A percentile compares a stretch with the other conserved stretches of the same genome.
These are phyloP conservation scores for Cyanidioschyzon merolae DNA, from an alignment of 23 red algal genomes.

Conservation along the genomic window DNA sequence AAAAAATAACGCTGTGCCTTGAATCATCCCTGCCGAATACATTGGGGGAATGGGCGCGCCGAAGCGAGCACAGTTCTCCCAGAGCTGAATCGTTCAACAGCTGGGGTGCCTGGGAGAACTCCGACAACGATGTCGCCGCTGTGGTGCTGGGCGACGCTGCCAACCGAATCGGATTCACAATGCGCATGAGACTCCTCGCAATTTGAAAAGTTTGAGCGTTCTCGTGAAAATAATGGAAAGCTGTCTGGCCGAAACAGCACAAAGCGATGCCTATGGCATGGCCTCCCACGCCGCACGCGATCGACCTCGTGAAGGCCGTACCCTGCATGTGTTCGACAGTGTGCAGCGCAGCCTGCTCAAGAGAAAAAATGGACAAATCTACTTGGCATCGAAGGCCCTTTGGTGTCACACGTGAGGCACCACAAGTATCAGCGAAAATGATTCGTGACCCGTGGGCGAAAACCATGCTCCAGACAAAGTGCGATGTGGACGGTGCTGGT, in stretches of 20 bases:
- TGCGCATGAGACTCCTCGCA: neutral
- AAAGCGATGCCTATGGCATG: neutral
- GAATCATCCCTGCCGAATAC: no score
- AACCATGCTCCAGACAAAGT: neutral
- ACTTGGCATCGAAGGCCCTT: neutral
- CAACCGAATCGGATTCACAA: neutral
- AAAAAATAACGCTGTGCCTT: no score
- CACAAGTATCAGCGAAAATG: neutral
- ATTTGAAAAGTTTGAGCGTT: neutral
- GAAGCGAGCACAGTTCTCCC: no score
- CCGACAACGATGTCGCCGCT: no score
- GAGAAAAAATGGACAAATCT: neutral
- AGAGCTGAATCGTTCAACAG: no score
- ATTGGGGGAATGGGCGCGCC: no score
- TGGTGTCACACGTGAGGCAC: neutral
- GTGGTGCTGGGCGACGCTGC: no score
- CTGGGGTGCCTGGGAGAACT: no score
- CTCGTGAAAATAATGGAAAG: neutral
- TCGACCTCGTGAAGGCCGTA: neutral
- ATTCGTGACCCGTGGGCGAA: neutral
- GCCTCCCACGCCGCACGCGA: neutral
- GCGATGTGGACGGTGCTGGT: neutral
- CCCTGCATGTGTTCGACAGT: neutral
- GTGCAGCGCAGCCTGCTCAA: slow-evolving; percentile 11
- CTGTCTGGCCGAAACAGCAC: slow-evolving; percentile 7